Conservation (phyloP, 768 basidiomycete genomes). For the Kwoniella sp. region DNA sequence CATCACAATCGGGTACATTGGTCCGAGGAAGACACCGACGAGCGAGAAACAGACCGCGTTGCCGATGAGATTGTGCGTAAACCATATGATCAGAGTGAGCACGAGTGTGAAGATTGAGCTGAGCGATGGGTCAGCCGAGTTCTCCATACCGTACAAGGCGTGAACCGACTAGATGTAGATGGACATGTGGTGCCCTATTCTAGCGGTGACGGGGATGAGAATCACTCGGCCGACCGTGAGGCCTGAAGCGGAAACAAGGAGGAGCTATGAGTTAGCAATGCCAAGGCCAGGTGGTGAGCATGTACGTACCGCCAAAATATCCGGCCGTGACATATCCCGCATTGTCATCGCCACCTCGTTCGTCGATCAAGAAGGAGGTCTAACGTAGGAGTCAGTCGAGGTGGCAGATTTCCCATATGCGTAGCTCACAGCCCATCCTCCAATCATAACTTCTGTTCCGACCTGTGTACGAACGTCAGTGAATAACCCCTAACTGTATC, state of each 20-base stretch:
- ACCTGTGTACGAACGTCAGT: constrained; percentile 36
- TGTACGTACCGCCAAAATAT: constrained; percentile 47
- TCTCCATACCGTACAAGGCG: background rate
- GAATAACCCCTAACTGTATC: no score
- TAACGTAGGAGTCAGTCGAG: constrained; percentile 14
- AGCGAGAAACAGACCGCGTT: constrained; percentile 63
- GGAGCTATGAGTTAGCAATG: no score
- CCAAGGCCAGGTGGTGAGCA: no score
- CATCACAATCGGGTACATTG: constrained; percentile 63
- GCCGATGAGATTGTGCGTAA: constrained; percentile 62
- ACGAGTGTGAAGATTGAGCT: constrained; percentile 43
- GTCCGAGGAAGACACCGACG: constrained; percentile 67
- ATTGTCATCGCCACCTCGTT: constrained; percentile 32
- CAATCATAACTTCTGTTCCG: constrained; percentile 50
- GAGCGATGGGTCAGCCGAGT: background rate
- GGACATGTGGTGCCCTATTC: constrained; percentile 48
- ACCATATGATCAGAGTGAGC: constrained; percentile 66
- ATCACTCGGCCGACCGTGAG: constrained; percentile 58
- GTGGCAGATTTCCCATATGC: background rate
- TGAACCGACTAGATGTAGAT: constrained; percentile 50
- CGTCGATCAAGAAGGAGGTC: constrained; percentile 38
- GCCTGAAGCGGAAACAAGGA: no score
- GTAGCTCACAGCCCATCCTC: constrained; percentile 44
- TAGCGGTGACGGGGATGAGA: constrained; percentile 56
- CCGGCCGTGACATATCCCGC: constrained; percentile 49